phyloP scores from a whole-genome alignment of 1,284 basidiomycete species.

The Phellinidium pouzarii region DNA sequence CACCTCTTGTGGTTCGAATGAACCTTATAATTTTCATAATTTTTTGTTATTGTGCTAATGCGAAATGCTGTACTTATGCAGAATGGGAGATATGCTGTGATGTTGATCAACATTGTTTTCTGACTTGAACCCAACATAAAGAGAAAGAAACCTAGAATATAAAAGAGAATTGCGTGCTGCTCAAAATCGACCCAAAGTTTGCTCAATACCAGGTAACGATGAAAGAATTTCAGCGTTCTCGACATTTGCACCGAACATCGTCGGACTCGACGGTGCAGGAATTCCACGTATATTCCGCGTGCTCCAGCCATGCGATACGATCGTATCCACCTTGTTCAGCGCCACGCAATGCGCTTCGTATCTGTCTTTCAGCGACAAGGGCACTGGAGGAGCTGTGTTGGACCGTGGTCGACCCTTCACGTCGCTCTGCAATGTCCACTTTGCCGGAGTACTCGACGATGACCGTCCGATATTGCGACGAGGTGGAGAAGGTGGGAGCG shows the following conservation, averaged over 20 bases:
- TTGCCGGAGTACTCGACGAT: slow-evolving; percentile 8
- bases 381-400: slow-evolving; percentile 1
- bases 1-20: too few relatives aligned
- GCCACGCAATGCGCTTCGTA: slow-evolving; percentile 12
- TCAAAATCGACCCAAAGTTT: not conserved
- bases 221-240: not conserved
- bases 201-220: not conserved
- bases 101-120: not conserved
- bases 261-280: slow-evolving; percentile 2
- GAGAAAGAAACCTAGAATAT: not conserved
- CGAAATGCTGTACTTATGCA: too few relatives aligned
- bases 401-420: not conserved
- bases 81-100: too few relatives aligned
- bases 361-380: slow-evolving; percentile 11
- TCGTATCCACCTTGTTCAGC: slow-evolving; percentile 14
- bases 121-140: not conserved
- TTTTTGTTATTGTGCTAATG: too few relatives aligned
- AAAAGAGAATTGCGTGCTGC: not conserved
- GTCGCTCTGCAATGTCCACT: not conserved
- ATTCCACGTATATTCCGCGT: slow-evolving; percentile 4
- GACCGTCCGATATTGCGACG: not conserved
- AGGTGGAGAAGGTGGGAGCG: slow-evolving; percentile 1
- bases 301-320: slow-evolving; percentile 12
- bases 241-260: slow-evolving; percentile 4
- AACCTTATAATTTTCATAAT: too few relatives aligned